Evolutionary conservation across 78 protist genomes (phyloP).

Genomic region (Guillardia theta): DNA sequence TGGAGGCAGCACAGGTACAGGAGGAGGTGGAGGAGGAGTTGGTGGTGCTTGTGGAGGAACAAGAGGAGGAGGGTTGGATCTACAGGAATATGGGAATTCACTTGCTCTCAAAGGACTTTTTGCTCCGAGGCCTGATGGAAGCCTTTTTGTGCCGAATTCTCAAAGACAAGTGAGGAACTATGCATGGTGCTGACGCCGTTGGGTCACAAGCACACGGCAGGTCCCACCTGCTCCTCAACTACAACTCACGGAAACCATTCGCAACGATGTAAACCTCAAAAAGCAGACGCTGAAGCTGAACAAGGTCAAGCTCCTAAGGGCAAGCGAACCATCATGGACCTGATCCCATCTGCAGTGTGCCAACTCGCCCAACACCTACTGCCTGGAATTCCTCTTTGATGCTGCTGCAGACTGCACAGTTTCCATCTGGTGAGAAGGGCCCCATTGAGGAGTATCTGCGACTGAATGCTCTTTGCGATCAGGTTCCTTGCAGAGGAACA

Average conservation of each 20-base stretch:
- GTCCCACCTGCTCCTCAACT: conserved; percentile 27
- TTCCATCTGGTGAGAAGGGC: background rate
- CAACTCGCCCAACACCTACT: background rate
- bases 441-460: background rate
- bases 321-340: too few relatives aligned
- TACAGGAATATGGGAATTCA: too few relatives aligned
- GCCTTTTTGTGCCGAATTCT: background rate
- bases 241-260: conserved; percentile 38
- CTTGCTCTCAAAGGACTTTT: too few relatives aligned
- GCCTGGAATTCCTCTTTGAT: conserved; percentile 31
- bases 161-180: background rate
- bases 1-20: background rate
- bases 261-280: conserved; percentile 53
- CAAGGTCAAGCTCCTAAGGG: too few relatives aligned
- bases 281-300: background rate
- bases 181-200: too few relatives aligned
- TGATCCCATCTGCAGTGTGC: too few relatives aligned
- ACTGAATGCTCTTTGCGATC: background rate
- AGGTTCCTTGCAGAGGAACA: background rate
- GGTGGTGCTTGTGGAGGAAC: too few relatives aligned
- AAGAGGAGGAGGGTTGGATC: too few relatives aligned
- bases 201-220: too few relatives aligned
- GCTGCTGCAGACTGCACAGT: conserved; percentile 10
- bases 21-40: too few relatives aligned
- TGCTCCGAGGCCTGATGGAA: background rate